Base-by-base conservation (phyloP, 2,329 filamentous ascomycete species). In the Diaporthe citriasiana region DNA sequence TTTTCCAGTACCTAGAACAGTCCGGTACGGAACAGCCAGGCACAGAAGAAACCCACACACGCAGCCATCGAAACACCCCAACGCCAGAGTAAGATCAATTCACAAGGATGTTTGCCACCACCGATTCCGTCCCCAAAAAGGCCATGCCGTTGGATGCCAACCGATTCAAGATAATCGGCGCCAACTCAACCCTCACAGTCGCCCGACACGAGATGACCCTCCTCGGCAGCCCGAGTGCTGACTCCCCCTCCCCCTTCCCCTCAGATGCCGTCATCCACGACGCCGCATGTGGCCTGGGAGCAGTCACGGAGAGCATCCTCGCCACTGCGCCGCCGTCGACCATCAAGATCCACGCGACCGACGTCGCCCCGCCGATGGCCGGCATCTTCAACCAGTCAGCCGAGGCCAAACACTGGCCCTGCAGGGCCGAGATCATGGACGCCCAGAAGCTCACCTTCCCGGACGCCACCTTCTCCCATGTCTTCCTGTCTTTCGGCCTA, bases 401-500 rank as follows among this genome's bases (percentile, higher is more conserved):
- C 25, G n/a, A 69, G 15, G 76, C 63, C 12, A 33, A 63, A 1
- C 17, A 66, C 15, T 78, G 75, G 77, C 76, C 73, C 4, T 73
- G 66, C 5, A 73, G 55, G 45, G 76, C 77, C 38, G 72, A 56
- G 55, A 19, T 75, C 45, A 77, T 77, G 75, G 76, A 77, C 63
- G 74, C 73, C 0, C 77, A 77, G 75, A 74, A 73, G 22, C 73
- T 77, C 27, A 6, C 35, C 17, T 76, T 77, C n/a, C 69, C 76
- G 7, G 75, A 77, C 42, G 40, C 53, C 25, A 73, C 55, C 10
- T 77, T 77, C 66, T 59, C 77, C 2, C 77, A 78, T 17, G 53
- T 50, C 51, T 77, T 78, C 60, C 55, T 77, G 8, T 77, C 76
- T 15, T 77, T 78, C 38, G 76, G 76, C 56, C 53, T 77, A 42